Percentiles rank a stretch among this genome's conserved stretches.
phyloP scores from a whole-genome alignment of 352 stramenopile species.

The Aphanomyces stellatus region DNA sequence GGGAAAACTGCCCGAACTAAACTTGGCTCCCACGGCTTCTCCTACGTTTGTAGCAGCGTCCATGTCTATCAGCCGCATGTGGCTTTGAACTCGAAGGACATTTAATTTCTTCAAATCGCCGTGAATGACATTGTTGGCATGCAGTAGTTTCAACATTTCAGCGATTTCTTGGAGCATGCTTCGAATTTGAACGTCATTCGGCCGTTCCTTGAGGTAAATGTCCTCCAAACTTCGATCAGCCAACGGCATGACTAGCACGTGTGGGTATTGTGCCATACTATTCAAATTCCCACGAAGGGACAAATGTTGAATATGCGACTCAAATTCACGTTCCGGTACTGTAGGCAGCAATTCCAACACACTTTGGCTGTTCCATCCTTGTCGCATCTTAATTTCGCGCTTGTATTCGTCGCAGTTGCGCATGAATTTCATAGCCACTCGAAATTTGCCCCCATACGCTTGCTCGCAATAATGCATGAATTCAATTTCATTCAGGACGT shows the following conservation, averaged over 20 bases:
- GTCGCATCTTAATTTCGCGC: background rate
- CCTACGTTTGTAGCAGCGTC: background rate
- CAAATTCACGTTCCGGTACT: background rate
- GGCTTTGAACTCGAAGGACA: slow-evolving; percentile 16
- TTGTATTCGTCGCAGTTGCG: background rate
- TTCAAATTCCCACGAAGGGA: background rate
- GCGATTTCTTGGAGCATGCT: background rate
- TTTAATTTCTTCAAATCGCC: slow-evolving; percentile 25
- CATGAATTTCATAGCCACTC: background rate
- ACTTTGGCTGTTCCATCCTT: background rate
- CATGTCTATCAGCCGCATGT: slow-evolving; percentile 21
- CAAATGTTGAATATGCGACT: background rate
- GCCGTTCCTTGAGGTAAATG: slow-evolving; percentile 3
- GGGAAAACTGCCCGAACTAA: slow-evolving; percentile 18
- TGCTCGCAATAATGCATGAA: background rate
- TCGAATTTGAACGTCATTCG: background rate
- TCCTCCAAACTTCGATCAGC: background rate
- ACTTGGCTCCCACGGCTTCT: slow-evolving; percentile 13
- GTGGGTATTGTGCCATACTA: background rate
- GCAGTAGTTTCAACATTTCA: background rate
- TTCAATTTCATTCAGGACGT: background rate
- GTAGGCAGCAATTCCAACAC: background rate
- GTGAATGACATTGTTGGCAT: slow-evolving; percentile 11
- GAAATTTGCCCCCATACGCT: background rate
- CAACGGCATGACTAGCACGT: background rate